A percentile compares a stretch with the other conserved stretches of the same genome.
These are phyloP conservation scores for Pichia deserticola DNA, from an alignment of 805 yeast genomes.

Conservation along the genomic window DNA sequence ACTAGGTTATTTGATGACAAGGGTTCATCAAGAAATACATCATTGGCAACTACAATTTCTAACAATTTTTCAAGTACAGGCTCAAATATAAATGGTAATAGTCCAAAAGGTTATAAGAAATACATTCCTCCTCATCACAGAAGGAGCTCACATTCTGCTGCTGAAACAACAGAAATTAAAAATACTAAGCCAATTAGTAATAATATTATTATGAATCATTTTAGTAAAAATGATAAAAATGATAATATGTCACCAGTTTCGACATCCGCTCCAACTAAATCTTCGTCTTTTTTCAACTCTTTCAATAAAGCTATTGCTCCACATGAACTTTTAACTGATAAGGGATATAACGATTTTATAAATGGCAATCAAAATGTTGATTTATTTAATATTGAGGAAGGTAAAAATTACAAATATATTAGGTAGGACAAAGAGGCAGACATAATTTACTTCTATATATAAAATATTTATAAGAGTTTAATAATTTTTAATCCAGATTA, in stretches of 20 bases:
- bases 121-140: constrained; percentile 53
- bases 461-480: too few relatives aligned
- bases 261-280: constrained; percentile 32
- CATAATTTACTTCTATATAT: not conserved
- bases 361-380: constrained; percentile 4
- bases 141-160: constrained; percentile 26
- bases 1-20: constrained; percentile 8
- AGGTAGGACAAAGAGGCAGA: not conserved
- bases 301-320: constrained; percentile 24
- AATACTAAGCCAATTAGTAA: not conserved
- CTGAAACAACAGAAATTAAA: constrained; percentile 9
- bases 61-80: constrained; percentile 21
- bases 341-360: constrained; percentile 3
- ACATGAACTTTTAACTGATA: constrained; percentile 4
- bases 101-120: constrained; percentile 16
- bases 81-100: constrained; percentile 14
- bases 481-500: too few relatives aligned
- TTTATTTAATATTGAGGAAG: constrained; percentile 13
- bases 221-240: constrained; percentile 13
- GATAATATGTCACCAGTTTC: constrained; percentile 19
- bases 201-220: not conserved
- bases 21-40: constrained; percentile 20
- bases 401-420: not conserved
- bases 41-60: constrained; percentile 21
- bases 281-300: constrained; percentile 9